Evolutionary conservation across 257 asterid species (phyloP).

Genomic region (Ligustrum vulgare): DNA sequence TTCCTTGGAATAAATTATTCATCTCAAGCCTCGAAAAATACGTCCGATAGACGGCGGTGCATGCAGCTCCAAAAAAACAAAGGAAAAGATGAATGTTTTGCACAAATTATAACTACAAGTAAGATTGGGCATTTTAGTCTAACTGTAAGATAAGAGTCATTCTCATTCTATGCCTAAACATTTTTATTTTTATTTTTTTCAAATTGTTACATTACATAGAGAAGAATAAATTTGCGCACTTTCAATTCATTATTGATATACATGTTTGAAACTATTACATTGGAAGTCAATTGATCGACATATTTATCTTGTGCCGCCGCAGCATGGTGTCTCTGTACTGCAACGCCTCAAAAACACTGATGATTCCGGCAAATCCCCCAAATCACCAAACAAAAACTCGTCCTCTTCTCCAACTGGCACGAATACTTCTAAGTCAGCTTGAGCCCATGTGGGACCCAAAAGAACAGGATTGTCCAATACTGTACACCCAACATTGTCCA

Average conservation of each 20-base stretch:
- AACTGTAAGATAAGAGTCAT: no score
- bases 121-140: no score
- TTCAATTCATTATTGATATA: neutral
- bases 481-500: conserved; percentile 51
- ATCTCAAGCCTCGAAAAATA: no score
- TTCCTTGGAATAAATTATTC: no score
- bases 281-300: neutral
- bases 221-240: neutral
- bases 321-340: conserved; percentile 43
- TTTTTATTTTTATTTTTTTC: no score
- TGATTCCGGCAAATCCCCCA: conserved; percentile 80
- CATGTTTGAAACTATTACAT: neutral
- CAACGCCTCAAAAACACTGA: conserved; percentile 59
- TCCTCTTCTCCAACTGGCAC: conserved; percentile 75
- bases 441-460: conserved; percentile 52
- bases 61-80: no score
- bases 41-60: no score
- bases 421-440: conserved; percentile 44
- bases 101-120: no score
- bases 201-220: no score
- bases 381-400: conserved; percentile 65
- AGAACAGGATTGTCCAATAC: conserved; percentile 46
- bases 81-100: no score
- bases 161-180: no score
- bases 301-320: conserved; percentile 38